Conservation (phyloP, 2,329 filamentous ascomycete species). For the Exophiala xenobiotica region DNA sequence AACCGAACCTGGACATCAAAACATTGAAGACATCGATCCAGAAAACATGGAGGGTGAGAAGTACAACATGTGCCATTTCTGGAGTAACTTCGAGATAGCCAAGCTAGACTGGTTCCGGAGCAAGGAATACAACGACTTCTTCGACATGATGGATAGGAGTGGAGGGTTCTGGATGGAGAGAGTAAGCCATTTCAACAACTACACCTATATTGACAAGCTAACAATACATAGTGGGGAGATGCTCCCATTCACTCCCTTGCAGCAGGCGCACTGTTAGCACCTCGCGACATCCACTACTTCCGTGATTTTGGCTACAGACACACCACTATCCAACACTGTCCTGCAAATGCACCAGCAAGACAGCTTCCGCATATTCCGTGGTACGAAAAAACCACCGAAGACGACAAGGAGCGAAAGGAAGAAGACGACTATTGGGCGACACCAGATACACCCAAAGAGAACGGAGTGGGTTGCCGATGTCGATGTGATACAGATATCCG, state of each 20-base stretch:
- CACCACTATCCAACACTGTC: conserved; percentile 98
- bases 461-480: conserved; percentile 94
- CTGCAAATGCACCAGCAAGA: conserved; percentile 85
- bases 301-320: conserved; percentile 97
- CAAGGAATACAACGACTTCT: conserved; percentile 97
- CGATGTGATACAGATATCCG: conserved; percentile 96
- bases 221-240: conserved; percentile 81
- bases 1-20: conserved; percentile 68
- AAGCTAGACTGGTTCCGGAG: conserved; percentile 93
- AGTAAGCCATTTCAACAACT: conserved; percentile 54
- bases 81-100: conserved; percentile 99
- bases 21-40: conserved; percentile 77
- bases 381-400: conserved; percentile 75
- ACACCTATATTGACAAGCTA: conserved; percentile 20
- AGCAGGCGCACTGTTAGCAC: conserved; percentile 78
- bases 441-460: conserved; percentile 84
- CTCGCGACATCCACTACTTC: conserved; percentile 94
- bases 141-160: conserved; percentile 97
- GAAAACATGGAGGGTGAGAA: conserved; percentile 96
- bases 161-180: conserved; percentile 99
- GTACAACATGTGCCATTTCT: conserved; percentile 99
- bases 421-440: conserved; percentile 96
- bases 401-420: conserved; percentile 80
- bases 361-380: conserved; percentile 79
- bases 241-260: conserved; percentile 97